Base-by-base conservation (phyloP, 441 rosid genomes). In the Jatropha podagrica region DNA sequence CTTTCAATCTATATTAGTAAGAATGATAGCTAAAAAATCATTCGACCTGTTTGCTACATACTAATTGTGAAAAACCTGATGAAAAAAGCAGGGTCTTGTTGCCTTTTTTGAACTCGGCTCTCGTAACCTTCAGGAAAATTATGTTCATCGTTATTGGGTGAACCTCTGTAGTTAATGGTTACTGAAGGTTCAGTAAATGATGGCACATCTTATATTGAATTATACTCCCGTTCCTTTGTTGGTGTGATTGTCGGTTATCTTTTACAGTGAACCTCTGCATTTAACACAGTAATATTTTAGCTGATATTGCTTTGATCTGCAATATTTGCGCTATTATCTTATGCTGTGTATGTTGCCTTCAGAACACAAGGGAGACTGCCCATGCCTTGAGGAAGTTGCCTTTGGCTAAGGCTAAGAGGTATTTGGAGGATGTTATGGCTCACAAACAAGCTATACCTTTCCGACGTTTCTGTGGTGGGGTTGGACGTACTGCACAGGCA, bases 361-460 rank as follows among this genome's bases (percentile, higher is more conserved):
- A 96, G 99, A 96, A 96, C 84, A 91, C 98, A 0, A 89, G 98
- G 68, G 99, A 96, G 75, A 91, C 99, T 18, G 97, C 97, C 3
- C 87, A 84, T 66, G 85, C 99, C 58, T 81, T 96, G 66, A 84
- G 97, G 73, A 94, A 86, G 88, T 60, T 94, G 77, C 89, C 90
- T 74, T 83, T 94, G 88, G 77, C 23, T 55, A 92, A 92, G 94
- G 98, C 99, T 4, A 96, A 96, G 85, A 88, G 98, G 75, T 96
- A 96, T 72, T 70, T 96, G 82, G 99, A 96, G 79, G 99, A 96
- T 94, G 99, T 96, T 42, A 79, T 92, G 74, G 98, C 84, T 27
- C 99, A 94, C 84, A 94, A 96, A 82, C 99, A 96, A 80, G 99
- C 98, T 27, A 92, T 94, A 12, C 99, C 99, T 26, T 96, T 96